Percentiles rank a stretch among this genome's conserved stretches.
phyloP scores from a whole-genome alignment of 176 grass and related monocot genomes.

The Raddia guianensis region DNA sequence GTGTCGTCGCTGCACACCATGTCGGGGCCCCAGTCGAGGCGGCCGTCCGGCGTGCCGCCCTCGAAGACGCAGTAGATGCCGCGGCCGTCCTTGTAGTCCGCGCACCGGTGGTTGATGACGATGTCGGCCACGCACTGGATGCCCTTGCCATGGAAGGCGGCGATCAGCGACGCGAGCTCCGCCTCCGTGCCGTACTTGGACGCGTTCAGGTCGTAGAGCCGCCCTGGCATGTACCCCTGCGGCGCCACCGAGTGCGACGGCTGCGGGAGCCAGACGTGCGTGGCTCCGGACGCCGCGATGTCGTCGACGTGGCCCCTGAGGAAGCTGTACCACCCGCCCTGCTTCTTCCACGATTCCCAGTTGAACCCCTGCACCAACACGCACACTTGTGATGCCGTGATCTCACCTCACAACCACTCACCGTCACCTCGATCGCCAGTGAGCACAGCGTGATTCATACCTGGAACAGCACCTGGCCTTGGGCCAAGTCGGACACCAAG shows the following conservation, averaged over 20 bases:
- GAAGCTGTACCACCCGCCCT: constrained; percentile 77
- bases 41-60: constrained; percentile 52
- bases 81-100: constrained; percentile 68
- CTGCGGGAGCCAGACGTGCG: constrained; percentile 83
- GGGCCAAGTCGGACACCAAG: constrained; percentile 37
- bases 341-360: constrained; percentile 87
- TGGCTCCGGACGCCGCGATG: constrained; percentile 63
- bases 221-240: constrained; percentile 88
- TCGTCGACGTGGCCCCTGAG: constrained; percentile 46
- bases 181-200: constrained; percentile 74
- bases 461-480: constrained; percentile 49
- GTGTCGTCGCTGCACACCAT: constrained; percentile 90
- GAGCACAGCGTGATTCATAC: no score
- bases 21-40: constrained; percentile 83
- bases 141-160: constrained; percentile 52
- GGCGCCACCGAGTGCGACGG: constrained; percentile 70
- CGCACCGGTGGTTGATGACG: constrained; percentile 91
- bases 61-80: constrained; percentile 46
- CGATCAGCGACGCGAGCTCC: constrained; percentile 58
- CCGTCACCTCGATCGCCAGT: no score
- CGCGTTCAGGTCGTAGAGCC: constrained; percentile 72
- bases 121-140: constrained; percentile 74
- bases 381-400: no score
- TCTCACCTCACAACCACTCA: no score
- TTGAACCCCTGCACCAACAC: constrained; percentile 61